Evolutionary conservation across 2,329 filamentous ascomycete species (phyloP).

Genomic region (Colletotrichum viniferum): DNA sequence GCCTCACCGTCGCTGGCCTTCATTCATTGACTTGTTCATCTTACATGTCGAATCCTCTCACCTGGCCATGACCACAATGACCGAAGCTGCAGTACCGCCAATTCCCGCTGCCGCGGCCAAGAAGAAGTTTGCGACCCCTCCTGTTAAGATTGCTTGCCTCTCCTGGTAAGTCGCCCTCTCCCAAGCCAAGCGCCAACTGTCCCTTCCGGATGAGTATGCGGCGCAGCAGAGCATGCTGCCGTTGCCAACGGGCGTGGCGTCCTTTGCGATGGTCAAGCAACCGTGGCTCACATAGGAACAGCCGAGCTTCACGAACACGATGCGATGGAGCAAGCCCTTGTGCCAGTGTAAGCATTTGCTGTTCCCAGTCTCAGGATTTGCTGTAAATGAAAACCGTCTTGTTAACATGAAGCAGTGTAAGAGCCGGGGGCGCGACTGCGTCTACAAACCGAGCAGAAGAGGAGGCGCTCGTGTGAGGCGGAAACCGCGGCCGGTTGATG

Average conservation of each 20-base stretch:
- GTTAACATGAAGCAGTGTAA: slow-evolving; percentile 36
- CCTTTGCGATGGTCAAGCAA: not conserved
- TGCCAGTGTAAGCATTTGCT: slow-evolving; percentile 40
- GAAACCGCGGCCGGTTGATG: slow-evolving; percentile 28
- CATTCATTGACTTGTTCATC: not conserved
- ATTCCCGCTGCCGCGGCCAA: slow-evolving; percentile 18
- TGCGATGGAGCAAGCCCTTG: slow-evolving; percentile 51
- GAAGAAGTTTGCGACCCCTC: slow-evolving; percentile 50
- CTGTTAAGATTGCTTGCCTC: slow-evolving; percentile 55
- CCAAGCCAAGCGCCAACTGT: not conserved
- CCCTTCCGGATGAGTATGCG: not conserved
- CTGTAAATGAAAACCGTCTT: not conserved
- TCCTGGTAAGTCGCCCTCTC: slow-evolving; percentile 44
- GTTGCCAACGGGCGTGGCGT: not conserved
- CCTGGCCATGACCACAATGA: slow-evolving; percentile 21
- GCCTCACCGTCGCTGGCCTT: not conserved
- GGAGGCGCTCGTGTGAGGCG: slow-evolving; percentile 48
- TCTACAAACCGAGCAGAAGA: slow-evolving; percentile 47
- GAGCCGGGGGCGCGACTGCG: slow-evolving; percentile 43
- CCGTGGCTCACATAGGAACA: slow-evolving; percentile 23
- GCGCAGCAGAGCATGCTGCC: not conserved
- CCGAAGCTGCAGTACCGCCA: slow-evolving; percentile 17
- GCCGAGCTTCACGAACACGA: slow-evolving; percentile 49
- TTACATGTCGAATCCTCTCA: not conserved
- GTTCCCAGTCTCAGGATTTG: not conserved